Evolutionary conservation across 1,284 basidiomycete genomes (phyloP).

Genomic region (Takashimella koratensis): DNA sequence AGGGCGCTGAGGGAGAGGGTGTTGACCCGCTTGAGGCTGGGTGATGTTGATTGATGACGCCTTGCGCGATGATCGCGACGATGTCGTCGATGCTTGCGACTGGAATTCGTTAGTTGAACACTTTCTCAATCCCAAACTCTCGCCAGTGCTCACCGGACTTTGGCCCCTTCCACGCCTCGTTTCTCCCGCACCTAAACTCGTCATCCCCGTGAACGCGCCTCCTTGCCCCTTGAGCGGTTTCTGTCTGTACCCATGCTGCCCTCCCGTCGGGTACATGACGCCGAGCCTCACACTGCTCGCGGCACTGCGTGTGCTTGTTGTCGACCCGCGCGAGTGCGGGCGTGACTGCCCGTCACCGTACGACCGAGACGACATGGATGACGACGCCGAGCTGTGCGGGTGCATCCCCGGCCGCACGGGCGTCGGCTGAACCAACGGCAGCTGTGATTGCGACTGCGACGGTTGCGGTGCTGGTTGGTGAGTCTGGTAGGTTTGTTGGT

Average conservation of each 20-base stretch:
- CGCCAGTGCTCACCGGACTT: slow-evolving; percentile 36
- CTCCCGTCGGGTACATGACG: slow-evolving; percentile 35
- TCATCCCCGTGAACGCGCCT: slow-evolving; percentile 19
- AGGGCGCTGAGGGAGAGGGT: slow-evolving; percentile 41
- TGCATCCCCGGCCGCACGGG: slow-evolving; percentile 35
- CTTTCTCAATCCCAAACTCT: not conserved
- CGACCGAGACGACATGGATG: slow-evolving; percentile 41
- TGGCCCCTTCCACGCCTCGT: slow-evolving; percentile 29
- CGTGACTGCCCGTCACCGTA: slow-evolving; percentile 40
- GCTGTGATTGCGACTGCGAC: not conserved
- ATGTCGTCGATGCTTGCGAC: slow-evolving; percentile 31
- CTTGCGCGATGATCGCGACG: slow-evolving; percentile 38
- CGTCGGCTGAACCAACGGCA: slow-evolving; percentile 32
- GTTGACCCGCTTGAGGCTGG: slow-evolving; percentile 31
- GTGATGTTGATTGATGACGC: slow-evolving; percentile 33
- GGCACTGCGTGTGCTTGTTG: slow-evolving; percentile 40
- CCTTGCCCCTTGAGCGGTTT: slow-evolving; percentile 33
- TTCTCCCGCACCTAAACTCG: slow-evolving; percentile 15
- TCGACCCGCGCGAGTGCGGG: slow-evolving; percentile 44
- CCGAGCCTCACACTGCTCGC: slow-evolving; percentile 42
- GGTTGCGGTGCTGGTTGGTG: not conserved
- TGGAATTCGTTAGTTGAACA: not conserved
- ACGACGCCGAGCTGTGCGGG: slow-evolving; percentile 38
- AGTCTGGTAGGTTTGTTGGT: not conserved
- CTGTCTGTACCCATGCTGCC: slow-evolving; percentile 33